phyloP scores from a whole-genome alignment of 148 eudicot genomes.

The Camellia sinensis region DNA sequence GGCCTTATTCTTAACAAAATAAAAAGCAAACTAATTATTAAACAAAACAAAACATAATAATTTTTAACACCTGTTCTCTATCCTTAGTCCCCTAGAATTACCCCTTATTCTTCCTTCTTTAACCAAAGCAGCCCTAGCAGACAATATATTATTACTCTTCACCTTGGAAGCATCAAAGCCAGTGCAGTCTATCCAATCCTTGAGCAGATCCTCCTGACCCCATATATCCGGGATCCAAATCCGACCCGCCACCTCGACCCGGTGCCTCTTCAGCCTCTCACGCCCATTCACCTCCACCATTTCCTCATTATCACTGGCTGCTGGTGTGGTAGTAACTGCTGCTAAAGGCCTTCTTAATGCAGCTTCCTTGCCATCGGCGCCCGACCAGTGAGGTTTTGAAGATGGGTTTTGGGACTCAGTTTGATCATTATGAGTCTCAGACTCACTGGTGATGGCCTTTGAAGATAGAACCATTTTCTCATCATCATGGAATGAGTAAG shows the following conservation, averaged over 20 bases:
- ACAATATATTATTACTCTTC: conserved; percentile 35
- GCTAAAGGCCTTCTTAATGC: neutral
- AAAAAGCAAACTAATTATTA: too few relatives aligned
- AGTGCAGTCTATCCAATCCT: conserved; percentile 67
- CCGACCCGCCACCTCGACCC: conserved; percentile 64
- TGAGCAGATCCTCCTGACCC: conserved; percentile 73
- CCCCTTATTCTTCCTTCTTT: conserved; percentile 38
- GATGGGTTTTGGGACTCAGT: neutral
- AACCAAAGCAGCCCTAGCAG: conserved; percentile 63
- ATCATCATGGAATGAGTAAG: neutral
- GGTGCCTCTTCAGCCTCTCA: conserved; percentile 75
- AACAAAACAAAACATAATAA: too few relatives aligned
- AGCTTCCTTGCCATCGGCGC: neutral
- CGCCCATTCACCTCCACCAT: conserved; percentile 27
- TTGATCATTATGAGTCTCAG: neutral
- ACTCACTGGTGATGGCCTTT: neutral
- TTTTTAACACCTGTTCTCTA: conserved; percentile 43
- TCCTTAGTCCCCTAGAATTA: conserved; percentile 35
- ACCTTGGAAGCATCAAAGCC: conserved; percentile 49
- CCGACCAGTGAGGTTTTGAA: neutral
- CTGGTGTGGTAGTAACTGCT: neutral
- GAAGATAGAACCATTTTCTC: neutral
- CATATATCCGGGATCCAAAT: conserved; percentile 82
- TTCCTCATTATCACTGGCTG: neutral
- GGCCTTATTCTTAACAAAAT: too few relatives aligned